Percentiles rank a stretch among this genome's conserved stretches.
Conservation (phyloP, 495 filamentous ascomycete species). For the Tuber microsphaerosporum region DNA sequence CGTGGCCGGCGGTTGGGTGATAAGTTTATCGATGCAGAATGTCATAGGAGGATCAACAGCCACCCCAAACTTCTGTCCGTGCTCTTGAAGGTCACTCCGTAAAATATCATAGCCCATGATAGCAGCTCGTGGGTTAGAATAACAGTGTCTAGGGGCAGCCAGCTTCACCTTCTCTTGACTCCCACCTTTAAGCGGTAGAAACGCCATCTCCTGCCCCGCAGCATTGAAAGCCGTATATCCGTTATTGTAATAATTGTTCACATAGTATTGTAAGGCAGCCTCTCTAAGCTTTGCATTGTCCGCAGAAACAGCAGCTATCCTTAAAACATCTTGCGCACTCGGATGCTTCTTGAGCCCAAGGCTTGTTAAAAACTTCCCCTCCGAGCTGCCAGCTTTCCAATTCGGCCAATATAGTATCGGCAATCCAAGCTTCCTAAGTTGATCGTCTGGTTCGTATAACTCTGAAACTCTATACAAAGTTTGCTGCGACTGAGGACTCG, state of each 20-base stretch:
- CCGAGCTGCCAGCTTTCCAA: constrained; percentile 55
- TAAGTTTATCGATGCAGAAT: constrained; percentile 62
- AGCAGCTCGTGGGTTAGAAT: constrained; percentile 66
- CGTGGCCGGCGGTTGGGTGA: constrained; percentile 61
- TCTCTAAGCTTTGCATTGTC: constrained; percentile 53
- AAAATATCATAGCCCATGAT: constrained; percentile 76
- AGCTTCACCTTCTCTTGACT: constrained; percentile 46
- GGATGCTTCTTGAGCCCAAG: constrained; percentile 69
- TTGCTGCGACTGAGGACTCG: constrained; percentile 33
- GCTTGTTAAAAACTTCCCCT: constrained; percentile 62
- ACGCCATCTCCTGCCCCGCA: constrained; percentile 50
- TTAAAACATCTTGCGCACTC: constrained; percentile 61
- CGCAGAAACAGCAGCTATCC: constrained; percentile 60
- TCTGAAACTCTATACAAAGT: constrained; percentile 72
- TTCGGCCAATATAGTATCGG: constrained; percentile 83
- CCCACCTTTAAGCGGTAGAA: constrained; percentile 29
- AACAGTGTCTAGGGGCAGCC: constrained; percentile 69
- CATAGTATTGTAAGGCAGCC: constrained; percentile 72
- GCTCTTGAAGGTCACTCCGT: constrained; percentile 59
- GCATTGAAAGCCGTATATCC: constrained; percentile 60
- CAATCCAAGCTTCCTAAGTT: constrained; percentile 60
- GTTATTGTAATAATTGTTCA: constrained; percentile 68
- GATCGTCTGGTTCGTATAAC: constrained; percentile 73
- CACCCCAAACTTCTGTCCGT: constrained; percentile 79
- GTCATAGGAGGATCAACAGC: constrained; percentile 66